phyloP scores from a whole-genome alignment of 495 filamentous ascomycete species.

The Thozetella sp. region DNA sequence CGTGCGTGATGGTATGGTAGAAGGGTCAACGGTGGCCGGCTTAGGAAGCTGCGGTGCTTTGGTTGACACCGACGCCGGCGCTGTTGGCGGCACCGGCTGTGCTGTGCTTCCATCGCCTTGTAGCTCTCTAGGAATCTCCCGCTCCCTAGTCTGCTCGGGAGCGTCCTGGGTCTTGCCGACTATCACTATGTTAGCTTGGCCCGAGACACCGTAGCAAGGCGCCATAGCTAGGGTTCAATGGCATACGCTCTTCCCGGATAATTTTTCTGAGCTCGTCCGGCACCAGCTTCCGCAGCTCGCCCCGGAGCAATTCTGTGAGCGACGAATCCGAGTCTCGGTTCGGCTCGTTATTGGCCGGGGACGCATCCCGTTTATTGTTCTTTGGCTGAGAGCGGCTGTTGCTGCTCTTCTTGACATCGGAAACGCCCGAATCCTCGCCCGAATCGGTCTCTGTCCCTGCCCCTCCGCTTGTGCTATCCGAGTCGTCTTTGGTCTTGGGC shows the following conservation, averaged over 20 bases:
- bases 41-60: background rate
- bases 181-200: constrained; percentile 10
- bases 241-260: constrained; percentile 16
- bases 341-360: constrained; percentile 9
- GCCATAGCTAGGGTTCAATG: background rate
- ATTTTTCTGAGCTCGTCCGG: constrained; percentile 23
- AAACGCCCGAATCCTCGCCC: background rate
- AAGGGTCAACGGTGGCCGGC: background rate
- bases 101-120: background rate
- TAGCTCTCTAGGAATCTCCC: constrained; percentile 4
- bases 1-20: background rate
- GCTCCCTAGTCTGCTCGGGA: background rate
- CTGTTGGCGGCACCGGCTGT: background rate
- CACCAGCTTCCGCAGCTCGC: background rate
- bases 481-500: background rate
- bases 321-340: background rate
- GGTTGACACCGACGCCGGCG: too few species aligned
- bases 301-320: background rate
- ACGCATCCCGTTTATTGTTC: background rate
- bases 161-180: constrained; percentile 13
- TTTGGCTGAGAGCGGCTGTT: constrained; percentile 1
- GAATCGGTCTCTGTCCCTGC: background rate
- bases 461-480: background rate
- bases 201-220: too few species aligned
- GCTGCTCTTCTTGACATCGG: background rate